phyloP scores from a whole-genome alignment of 495 filamentous ascomycete genomes.

The Annulohypoxylon moriforme region DNA sequence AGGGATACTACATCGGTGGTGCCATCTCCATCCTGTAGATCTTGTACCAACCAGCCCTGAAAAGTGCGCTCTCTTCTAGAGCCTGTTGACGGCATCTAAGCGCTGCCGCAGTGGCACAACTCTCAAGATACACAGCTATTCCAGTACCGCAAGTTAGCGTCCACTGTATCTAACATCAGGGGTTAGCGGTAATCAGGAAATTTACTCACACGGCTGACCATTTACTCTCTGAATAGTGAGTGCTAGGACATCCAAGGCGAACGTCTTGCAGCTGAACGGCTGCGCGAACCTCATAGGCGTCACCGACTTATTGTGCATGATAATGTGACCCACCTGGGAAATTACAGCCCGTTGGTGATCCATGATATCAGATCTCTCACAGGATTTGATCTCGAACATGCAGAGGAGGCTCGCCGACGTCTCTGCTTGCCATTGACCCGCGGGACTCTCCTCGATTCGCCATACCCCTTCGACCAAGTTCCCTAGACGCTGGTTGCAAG shows the following conservation, averaged over 20 bases:
- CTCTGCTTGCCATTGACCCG: background rate
- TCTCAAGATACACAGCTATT: background rate
- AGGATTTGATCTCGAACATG: background rate
- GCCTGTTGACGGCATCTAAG: too few species aligned
- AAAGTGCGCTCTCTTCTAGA: too few species aligned
- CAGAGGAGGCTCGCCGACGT: background rate
- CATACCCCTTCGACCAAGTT: background rate
- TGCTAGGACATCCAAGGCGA: slow-evolving; percentile 6
- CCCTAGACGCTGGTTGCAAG: background rate
- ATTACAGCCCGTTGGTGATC: background rate
- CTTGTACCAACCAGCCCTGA: too few species aligned
- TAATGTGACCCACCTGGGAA: background rate
- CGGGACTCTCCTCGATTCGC: background rate
- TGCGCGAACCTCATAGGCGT: background rate
- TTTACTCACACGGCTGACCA: too few species aligned
- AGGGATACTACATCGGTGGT: too few species aligned
- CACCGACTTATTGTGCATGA: background rate
- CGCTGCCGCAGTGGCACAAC: background rate
- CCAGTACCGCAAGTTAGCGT: background rate
- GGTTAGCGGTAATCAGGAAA: background rate
- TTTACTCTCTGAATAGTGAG: too few species aligned
- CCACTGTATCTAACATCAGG: background rate
- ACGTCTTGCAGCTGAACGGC: background rate
- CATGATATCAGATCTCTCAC: background rate
- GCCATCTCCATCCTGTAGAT: too few species aligned